These are phyloP conservation scores for Russula emetica DNA, from an alignment of 768 basidiomycete species.

Conservation along the genomic window DNA sequence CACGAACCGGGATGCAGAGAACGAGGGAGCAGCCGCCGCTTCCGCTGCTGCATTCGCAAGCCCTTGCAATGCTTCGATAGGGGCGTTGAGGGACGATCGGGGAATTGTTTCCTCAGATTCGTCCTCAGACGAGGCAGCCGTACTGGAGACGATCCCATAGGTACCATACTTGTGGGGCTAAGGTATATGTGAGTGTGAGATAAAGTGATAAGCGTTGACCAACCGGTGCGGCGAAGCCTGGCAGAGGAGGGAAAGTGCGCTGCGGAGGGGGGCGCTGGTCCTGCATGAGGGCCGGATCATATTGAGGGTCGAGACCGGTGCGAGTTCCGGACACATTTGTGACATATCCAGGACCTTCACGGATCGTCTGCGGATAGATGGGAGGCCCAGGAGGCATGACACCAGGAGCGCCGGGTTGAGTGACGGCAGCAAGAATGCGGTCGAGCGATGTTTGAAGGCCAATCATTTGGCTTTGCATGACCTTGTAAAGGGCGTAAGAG, in stretches of 20 bases:
- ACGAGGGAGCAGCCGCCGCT: slow-evolving; percentile 75
- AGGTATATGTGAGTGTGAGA: slow-evolving; percentile 27
- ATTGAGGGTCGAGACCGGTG: slow-evolving; percentile 33
- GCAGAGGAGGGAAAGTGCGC: slow-evolving; percentile 73
- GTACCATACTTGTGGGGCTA: slow-evolving; percentile 88
- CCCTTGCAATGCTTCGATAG: slow-evolving; percentile 91
- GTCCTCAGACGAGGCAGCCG: slow-evolving; percentile 82
- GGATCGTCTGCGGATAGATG: slow-evolving; percentile 25
- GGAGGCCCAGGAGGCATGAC: slow-evolving; percentile 32
- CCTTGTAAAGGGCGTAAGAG: slow-evolving; percentile 40
- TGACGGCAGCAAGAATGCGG: slow-evolving; percentile 66
- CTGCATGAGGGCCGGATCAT: slow-evolving; percentile 32
- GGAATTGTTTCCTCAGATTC: slow-evolving; percentile 89
- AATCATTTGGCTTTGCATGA: slow-evolving; percentile 93
- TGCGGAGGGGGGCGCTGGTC: slow-evolving; percentile 32
- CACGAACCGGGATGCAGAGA: slow-evolving; percentile 54
- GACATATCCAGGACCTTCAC: slow-evolving; percentile 28
- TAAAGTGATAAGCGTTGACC: slow-evolving; percentile 32
- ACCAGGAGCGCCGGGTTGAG: slow-evolving; percentile 33
- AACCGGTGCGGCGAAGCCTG: slow-evolving; percentile 89
- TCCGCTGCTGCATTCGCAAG: slow-evolving; percentile 94
- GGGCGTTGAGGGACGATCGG: slow-evolving; percentile 78
- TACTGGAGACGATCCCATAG: slow-evolving; percentile 84
- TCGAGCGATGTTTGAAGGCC: slow-evolving; percentile 89
- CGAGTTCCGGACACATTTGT: slow-evolving; percentile 29